Conservation (phyloP, 345 rosid species). For the Acer yangbiense region DNA sequence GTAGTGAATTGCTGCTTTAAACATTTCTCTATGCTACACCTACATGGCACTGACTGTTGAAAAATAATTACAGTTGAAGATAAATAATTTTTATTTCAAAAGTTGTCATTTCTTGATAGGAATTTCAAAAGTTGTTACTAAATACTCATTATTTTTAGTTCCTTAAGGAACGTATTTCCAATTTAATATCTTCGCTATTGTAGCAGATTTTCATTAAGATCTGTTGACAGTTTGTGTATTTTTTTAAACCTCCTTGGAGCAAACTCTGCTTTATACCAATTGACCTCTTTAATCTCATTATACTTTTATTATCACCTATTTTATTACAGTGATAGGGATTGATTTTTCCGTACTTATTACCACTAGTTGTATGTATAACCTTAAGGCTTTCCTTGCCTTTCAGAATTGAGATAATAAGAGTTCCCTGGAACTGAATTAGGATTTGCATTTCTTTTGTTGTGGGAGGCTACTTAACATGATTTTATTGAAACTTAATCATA, state of each 20-base stretch:
- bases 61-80: neutral
- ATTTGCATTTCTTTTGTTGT: neutral
- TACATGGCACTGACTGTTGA: neutral
- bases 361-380: neutral
- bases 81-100: neutral
- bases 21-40: slow-evolving; percentile 13
- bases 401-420: neutral
- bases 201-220: neutral
- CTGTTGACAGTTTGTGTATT: neutral
- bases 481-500: slow-evolving; percentile 1
- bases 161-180: neutral
- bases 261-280: neutral
- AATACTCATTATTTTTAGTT: neutral
- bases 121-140: neutral
- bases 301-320: neutral
- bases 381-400: neutral
- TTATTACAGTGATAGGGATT: neutral
- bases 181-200: neutral
- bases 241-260: neutral
- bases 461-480: neutral
- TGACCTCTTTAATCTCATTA: neutral
- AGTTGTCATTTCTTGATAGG: neutral
- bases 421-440: neutral
- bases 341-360: neutral
- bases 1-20: slow-evolving; percentile 31